Conservation (phyloP, 163 green algal genomes). For the Volvox carteri region DNA sequence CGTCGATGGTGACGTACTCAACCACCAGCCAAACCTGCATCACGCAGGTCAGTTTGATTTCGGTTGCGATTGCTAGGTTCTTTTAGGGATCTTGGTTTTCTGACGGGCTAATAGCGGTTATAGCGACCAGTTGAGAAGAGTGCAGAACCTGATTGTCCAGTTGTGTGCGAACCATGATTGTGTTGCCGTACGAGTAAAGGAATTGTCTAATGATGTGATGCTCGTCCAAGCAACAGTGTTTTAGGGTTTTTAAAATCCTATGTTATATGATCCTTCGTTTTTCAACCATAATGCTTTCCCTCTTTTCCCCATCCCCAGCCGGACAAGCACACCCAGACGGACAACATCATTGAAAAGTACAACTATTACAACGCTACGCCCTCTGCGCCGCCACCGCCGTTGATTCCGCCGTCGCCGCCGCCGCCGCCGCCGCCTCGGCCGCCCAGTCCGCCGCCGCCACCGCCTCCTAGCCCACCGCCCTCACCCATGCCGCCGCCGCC, state of each 20-base stretch:
- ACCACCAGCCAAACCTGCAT: neutral
- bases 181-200: too few species aligned
- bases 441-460: neutral
- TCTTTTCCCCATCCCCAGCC: too few species aligned
- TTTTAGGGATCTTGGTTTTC: too few species aligned
- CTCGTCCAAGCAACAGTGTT: too few species aligned
- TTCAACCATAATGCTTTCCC: too few species aligned
- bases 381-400: conserved; percentile 1
- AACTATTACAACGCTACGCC: neutral
- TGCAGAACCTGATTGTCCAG: too few species aligned
- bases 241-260: too few species aligned
- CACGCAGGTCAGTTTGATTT: neutral
- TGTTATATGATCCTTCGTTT: too few species aligned
- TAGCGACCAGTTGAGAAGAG: too few species aligned
- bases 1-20: neutral
- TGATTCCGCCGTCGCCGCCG: neutral
- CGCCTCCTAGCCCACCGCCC: neutral
- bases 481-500: neutral
- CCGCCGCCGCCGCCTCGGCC: neutral
- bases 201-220: too few species aligned
- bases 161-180: too few species aligned
- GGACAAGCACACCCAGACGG: conserved; percentile 18
- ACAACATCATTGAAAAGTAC: neutral
- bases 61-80: neutral
- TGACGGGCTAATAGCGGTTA: too few species aligned